These are phyloP conservation scores for Vaccinium darrowii DNA, from an alignment of 148 eudicot species.

Conservation along the genomic window DNA sequence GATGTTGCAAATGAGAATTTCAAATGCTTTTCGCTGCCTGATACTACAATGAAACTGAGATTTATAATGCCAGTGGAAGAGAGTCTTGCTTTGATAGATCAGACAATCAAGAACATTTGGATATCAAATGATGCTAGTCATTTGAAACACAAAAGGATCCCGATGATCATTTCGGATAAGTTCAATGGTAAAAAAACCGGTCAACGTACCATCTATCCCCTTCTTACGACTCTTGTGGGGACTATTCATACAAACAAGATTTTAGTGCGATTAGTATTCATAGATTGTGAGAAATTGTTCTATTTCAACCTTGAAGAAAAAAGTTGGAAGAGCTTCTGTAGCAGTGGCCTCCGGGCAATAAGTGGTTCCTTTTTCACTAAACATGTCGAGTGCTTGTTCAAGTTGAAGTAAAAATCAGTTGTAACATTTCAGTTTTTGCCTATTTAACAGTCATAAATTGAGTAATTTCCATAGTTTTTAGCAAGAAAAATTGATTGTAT, in stretches of 20 bases:
- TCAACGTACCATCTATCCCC: no score
- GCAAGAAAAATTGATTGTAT: no score
- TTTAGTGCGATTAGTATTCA: neutral
- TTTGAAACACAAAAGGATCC: neutral
- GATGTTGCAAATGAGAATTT: neutral
- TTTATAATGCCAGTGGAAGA: neutral
- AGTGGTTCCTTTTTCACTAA: neutral
- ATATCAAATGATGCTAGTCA: neutral
- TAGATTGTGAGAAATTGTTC: neutral
- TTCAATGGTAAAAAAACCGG: neutral
- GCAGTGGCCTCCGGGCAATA: neutral
- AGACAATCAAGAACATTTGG: neutral
- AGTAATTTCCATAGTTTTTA: no score
- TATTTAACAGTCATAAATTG: no score
- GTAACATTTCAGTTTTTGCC: no score
- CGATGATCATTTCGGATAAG: neutral
- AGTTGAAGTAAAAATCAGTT: conserved; percentile 13
- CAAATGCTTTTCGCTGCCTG: neutral
- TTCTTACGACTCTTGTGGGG: neutral
- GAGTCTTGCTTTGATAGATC: neutral
- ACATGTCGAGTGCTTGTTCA: neutral
- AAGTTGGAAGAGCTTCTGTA: neutral
- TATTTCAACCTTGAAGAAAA: neutral
- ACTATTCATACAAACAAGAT: neutral
- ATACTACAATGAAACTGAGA: neutral